phyloP scores from a whole-genome alignment of 768 basidiomycete genomes.

The Rhodotorula diobovata region DNA sequence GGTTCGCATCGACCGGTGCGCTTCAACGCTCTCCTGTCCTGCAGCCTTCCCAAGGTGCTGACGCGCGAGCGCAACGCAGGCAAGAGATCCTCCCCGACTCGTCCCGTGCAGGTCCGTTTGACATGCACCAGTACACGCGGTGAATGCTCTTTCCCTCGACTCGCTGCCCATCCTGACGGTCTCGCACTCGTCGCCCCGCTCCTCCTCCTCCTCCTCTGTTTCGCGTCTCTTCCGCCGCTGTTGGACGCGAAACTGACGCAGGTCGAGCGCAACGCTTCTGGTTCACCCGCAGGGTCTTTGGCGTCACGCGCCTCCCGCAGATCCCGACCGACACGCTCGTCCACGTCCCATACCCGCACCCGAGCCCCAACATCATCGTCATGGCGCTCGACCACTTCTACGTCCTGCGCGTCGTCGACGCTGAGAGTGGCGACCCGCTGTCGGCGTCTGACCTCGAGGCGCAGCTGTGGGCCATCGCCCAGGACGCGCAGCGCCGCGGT shows the following conservation, averaged over 20 bases:
- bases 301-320: constrained; percentile 69
- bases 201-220: not conserved
- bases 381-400: constrained; percentile 77
- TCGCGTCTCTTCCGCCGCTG: not conserved
- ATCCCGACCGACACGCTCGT: constrained; percentile 63
- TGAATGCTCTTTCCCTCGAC: constrained; percentile 20
- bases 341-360: constrained; percentile 52
- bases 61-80: constrained; percentile 47
- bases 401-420: constrained; percentile 62
- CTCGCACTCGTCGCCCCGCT: constrained; percentile 12
- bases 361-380: constrained; percentile 59
- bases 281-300: constrained; percentile 56
- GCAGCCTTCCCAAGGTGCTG: not conserved
- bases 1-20: constrained; percentile 43
- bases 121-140: constrained; percentile 51
- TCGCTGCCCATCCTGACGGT: constrained; percentile 7
- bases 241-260: constrained; percentile 23
- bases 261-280: constrained; percentile 41
- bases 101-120: constrained; percentile 62
- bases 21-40: too few relatives aligned
- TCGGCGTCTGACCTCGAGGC: constrained; percentile 52
- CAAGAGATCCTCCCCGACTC: constrained; percentile 67
- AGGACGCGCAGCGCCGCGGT: constrained; percentile 58
- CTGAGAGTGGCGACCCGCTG: constrained; percentile 54
- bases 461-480: constrained; percentile 52